Base-by-base conservation (phyloP, 805 yeast genomes). In the Ogataea naganishii region DNA sequence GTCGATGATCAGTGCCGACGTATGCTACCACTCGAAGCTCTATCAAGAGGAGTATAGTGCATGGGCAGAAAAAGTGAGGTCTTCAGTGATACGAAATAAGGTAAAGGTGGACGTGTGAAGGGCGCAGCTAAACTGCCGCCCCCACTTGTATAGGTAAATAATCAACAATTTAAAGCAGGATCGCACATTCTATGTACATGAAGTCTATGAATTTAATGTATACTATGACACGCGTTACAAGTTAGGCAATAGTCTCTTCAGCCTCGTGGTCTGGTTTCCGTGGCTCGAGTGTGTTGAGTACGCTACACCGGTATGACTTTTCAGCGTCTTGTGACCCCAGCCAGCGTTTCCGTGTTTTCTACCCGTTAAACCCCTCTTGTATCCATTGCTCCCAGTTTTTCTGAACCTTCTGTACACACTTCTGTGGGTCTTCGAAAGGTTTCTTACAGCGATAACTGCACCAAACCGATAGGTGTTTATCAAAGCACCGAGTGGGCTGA, bases 261-360 rank as follows among this genome's bases (percentile, higher is more conserved):
- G 49, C 49, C 74, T 78, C 46, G 70, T 72, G 29, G 71, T 60
- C 47, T 80, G 85, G 15, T 65, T 59, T 15, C 64, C 60, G 26
- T 70, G 65, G 7, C 69, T 72, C 41, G 44, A 63, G 38, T 53
- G 53, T 18, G 58, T 64, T 23, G 75, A 83, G 42, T 58, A 50
- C 6, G 66, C 72, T 41, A 66, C 79, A 18, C 74, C 80, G 40
- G 75, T 70, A 55, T 80, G 64, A 44, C 66, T 67, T 36, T 72
- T 62, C 46, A 80, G 57, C 16, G 70, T 64, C 30, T 76, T 66
- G 23, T 71, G 60, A 19, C 86, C 69, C 80, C 92, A 88, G 14
- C 95, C 88, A 2, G 86, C 83, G 48, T 88, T 88, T 29, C 96
- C 96, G 53, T 88, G 96, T 41, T 82, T 80, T 61, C 95, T 73